Evolutionary conservation across 2,329 filamentous ascomycete species (phyloP), one percentile per base, ranked within the genome.

Genomic region (Clarireedia hainanense): DNA sequence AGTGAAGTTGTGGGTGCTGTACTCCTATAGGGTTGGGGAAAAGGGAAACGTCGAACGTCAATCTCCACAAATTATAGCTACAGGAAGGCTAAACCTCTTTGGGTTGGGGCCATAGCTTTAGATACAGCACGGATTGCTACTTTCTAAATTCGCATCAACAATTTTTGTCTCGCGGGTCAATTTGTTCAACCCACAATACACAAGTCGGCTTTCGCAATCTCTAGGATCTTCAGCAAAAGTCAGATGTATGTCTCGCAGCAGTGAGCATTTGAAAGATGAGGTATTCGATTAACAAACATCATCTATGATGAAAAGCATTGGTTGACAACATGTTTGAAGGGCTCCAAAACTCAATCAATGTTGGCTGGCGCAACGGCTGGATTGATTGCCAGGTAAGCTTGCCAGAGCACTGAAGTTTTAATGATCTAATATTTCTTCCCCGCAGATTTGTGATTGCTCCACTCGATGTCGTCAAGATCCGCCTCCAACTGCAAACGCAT

Each of bases 391-490:
- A 86, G 91, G 86, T 90, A 61, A 55, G 43, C 50, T 14, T 26
- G 53, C 27, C 20, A 15, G 27, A 27, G 20, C 17, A 30, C 40
- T 56, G 36, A 14, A 4, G 30, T 23, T 30, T 52, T 6, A 1
- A 23, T 36, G 12, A 26, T 9, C 46, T 55, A 17, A 50, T 52
- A 51, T 55, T 56, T 42, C 57, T 49, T 48, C 2, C 6, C 64
- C 48, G 14, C 24, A 91, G 89, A 70, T 97, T 99, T 76, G 83
- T 94, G 68, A 86, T 97, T 69, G 90, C 94, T 17, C 94, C 94
- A 52, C 87, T 99, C 63, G 94, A 99, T 72, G 94, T 99, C 60
- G 84, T 97, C 74, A 97, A 99, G 77, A 99, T 99, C 73, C 89
- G 94, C 47, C 85, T 97, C 47, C 94, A 99, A 71, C 84, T 99